Base-by-base conservation (phyloP, 371 early-diverging fungal genomes). In the Mucor circinelloides region DNA sequence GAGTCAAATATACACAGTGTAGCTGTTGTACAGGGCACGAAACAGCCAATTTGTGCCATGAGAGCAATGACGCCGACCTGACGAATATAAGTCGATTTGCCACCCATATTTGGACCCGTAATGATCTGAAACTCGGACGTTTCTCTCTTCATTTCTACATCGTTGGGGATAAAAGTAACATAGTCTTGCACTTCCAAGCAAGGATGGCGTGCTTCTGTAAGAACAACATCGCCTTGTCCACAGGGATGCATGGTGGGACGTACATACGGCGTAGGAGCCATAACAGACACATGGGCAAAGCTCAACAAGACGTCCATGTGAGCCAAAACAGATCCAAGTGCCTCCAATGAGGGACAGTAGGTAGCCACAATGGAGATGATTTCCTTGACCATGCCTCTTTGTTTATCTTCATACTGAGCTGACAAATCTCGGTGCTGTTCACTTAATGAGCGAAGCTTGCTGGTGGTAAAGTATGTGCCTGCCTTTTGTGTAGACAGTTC, bases 41-140 rank as follows among this genome's bases (percentile, higher is more conserved):
- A 99, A 70, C 94, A 97, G 0, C 99, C 99, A 23, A 95, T 90
- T 69, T 99, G 99, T 2, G 99, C 98, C 94, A 99, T 94, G 57
- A 99, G 78, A 9, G 92, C 90, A 74, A 98, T 92, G 15, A 98
- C 90, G n/a, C 93, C 96, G 64, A 94, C 93, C 80, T 97, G 97
- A 55, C 99, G 90, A 59, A 99, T 87, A 54, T 98, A 87, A 0
- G 99, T 99, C 2, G 96, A 96, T 82, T 99, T 99, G 63, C 95
- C 95, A 69, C 95, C 94, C 93, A 94, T 94, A 74, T 95, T 99
- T 17, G 99, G 99, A 2, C 99, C 99, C 0, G 95, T 95, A 68
- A 96, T 90, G 42, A 94, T 92, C 28, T 83, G 81, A 58, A 94
- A 91, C 59, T 91, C 90, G 5, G 85, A 81, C 44, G 80, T 60